Conservation (phyloP, 345 rosid species). For the Carallia brachiata region DNA sequence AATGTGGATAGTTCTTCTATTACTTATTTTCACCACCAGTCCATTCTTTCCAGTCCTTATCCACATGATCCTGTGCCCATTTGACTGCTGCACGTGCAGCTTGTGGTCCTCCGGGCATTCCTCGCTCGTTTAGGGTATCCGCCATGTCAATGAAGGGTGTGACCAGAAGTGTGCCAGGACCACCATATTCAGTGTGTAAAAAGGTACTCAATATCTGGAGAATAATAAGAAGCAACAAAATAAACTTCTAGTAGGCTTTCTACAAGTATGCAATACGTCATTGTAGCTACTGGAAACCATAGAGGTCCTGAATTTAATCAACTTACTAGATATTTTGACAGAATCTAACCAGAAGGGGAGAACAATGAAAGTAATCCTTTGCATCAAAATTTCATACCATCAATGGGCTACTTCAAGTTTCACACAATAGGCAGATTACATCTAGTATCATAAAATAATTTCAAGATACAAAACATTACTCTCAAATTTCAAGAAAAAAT, state of each 20-base stretch:
- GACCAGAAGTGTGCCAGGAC: constrained; percentile 91
- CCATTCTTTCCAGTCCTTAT: constrained; percentile 95
- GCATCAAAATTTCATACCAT: no score
- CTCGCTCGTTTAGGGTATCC: constrained; percentile 69
- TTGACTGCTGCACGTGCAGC: constrained; percentile 86
- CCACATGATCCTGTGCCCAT: constrained; percentile 86
- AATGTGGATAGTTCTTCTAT: neutral
- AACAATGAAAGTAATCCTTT: no score
- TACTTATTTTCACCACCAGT: constrained; percentile 33
- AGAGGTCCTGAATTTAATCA: no score
- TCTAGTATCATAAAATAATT: no score
- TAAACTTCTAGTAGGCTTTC: neutral
- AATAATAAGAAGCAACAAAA: constrained; percentile 16
- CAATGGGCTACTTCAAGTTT: no score
- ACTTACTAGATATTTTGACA: no score
- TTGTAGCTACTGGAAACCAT: no score
- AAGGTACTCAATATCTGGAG: constrained; percentile 70
- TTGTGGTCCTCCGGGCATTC: constrained; percentile 84
- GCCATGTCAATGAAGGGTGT: constrained; percentile 94
- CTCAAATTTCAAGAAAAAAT: no score
- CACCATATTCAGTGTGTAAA: constrained; percentile 78
- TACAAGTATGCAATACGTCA: no score
- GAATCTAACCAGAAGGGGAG: no score
- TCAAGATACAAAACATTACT: no score
- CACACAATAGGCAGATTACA: no score